These are phyloP conservation scores for Buddleja alternifolia DNA, from an alignment of 257 asterid species.

Conservation along the genomic window DNA sequence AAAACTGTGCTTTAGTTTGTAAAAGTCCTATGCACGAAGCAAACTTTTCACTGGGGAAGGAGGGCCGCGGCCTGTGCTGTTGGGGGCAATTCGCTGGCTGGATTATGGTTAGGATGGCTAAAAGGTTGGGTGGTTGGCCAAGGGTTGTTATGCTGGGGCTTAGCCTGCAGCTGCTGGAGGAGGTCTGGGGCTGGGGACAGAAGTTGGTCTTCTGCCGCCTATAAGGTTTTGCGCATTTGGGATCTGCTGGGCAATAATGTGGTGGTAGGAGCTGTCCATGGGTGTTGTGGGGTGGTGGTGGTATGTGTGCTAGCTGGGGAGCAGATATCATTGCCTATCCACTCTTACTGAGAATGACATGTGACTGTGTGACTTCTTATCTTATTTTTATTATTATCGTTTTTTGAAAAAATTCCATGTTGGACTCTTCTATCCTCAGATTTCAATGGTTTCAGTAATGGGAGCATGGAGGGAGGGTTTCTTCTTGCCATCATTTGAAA, in stretches of 20 bases:
- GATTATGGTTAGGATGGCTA: neutral
- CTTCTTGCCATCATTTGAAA: neutral
- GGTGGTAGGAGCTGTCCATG: neutral
- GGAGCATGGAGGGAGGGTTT: neutral
- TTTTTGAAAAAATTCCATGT: too few relatives aligned
- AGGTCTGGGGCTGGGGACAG: neutral
- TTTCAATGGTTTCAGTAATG: neutral
- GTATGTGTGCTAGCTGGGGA: neutral
- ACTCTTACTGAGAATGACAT: neutral
- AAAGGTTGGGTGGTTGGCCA: neutral
- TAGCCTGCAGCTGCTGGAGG: too few relatives aligned
- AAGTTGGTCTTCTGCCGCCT: too few relatives aligned
- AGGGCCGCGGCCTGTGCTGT: neutral
- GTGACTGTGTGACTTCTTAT: neutral
- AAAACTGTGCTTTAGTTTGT: neutral
- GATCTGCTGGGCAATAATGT: neutral
- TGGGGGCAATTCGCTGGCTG: neutral
- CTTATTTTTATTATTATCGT: neutral
- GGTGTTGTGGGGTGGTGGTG: too few relatives aligned
- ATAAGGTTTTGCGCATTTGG: neutral
- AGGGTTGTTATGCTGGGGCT: too few relatives aligned
- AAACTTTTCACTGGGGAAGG: neutral
- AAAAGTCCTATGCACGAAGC: neutral
- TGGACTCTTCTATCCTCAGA: neutral
- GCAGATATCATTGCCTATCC: neutral